Base-by-base conservation (phyloP, 2,329 filamentous ascomycete genomes). In the Claviceps sp. region DNA sequence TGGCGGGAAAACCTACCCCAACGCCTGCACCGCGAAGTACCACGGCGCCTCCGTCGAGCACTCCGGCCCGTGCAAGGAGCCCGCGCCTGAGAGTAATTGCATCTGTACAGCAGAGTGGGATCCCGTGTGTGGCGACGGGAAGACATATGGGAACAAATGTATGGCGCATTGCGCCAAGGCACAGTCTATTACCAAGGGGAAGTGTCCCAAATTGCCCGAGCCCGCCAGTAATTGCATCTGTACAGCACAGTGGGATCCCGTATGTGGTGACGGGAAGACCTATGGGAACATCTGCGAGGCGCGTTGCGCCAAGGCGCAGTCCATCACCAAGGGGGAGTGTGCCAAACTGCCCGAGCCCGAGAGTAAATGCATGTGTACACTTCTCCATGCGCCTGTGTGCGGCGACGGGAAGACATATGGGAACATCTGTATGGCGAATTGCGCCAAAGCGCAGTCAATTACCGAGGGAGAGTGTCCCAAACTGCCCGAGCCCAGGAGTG, bases 171-270 rank as follows among this genome's bases (percentile, higher is more conserved):
- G 47, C 19, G 17, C 10, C 5, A 38, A 14, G 2, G 11, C n/a
- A 76, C 48, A 77, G 72, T 43, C 84, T 80, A 30, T 89, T 24
- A 24, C 24, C 24, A 24, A 24, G 4, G 24, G 24, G 5, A 4
- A 24, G 24, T 24, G 24, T 24, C 24, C 24, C 24, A 24, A 24
- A 24, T 24, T 24, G 24, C 24, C 5, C 24, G 24, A 7, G 24
- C 24, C 24, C 7, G 19, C 19, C 19, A 6, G 24, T 24, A 24
- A 24, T 24, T 24, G 24, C 24, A 22, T 22, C 3, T 22, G 19
- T 22, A 22, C 19, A 22, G 5, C 1, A 26, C 6, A 26, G 26
- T 8, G 26, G 26, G 26, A 26, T 26, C 26, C 19, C 22, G 42
- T 30, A 4, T 45, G 42, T 24, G 19, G 11, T 14, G 26, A 14